These are phyloP conservation scores for Blastobotrys terrestris DNA, from an alignment of 805 yeast genomes.

Conservation along the genomic window DNA sequence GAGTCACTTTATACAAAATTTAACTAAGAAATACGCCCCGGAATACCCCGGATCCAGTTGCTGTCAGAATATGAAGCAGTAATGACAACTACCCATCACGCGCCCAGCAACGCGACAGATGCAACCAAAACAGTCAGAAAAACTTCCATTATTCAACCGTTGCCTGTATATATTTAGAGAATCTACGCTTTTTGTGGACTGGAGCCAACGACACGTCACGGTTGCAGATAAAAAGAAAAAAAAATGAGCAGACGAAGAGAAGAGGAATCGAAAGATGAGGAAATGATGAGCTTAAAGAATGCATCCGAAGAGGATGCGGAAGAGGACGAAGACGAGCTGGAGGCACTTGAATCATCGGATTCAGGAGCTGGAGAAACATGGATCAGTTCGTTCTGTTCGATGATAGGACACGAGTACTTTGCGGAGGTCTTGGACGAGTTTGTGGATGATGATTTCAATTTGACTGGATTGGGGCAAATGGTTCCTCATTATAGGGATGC, in stretches of 20 bases:
- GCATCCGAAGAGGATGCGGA: not conserved
- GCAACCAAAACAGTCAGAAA: not conserved
- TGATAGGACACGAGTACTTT: slow-evolving; percentile 82
- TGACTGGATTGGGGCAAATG: slow-evolving; percentile 78
- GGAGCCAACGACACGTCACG: not conserved
- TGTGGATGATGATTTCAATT: slow-evolving; percentile 93
- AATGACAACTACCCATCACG: no score
- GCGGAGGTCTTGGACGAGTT: slow-evolving; percentile 89
- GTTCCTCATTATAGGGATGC: slow-evolving; percentile 93
- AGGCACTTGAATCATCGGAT: slow-evolving; percentile 16
- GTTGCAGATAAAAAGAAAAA: not conserved
- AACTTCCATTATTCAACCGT: not conserved
- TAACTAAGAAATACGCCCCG: no score
- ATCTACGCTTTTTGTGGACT: not conserved
- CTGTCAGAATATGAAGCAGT: no score
- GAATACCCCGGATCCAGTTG: no score
- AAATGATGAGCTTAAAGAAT: not conserved
- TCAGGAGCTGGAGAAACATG: slow-evolving; percentile 56
- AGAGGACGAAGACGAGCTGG: not conserved
- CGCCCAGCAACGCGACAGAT: not conserved
- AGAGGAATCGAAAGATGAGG: not conserved
- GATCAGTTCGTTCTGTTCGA: slow-evolving; percentile 74
- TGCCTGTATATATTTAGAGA: not conserved
- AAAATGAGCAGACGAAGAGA: not conserved
- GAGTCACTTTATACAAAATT: no score